Percentiles rank a stretch among this genome's conserved stretches.
Conservation (phyloP, 495 filamentous ascomycete genomes). For the Jackrogersella minutella region DNA sequence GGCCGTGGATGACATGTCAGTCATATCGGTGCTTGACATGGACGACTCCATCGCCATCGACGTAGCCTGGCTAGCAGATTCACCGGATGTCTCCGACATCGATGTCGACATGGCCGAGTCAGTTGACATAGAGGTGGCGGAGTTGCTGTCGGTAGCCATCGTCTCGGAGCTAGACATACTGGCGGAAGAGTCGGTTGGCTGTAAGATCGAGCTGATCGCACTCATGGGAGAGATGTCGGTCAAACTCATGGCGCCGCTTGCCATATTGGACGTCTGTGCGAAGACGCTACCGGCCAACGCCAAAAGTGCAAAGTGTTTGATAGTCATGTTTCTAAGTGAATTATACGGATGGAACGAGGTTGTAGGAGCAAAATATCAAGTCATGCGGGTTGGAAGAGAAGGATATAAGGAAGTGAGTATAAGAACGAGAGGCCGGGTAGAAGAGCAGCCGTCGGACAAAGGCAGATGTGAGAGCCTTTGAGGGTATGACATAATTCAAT, state of each 20-base stretch:
- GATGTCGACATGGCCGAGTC: background rate
- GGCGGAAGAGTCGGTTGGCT: background rate
- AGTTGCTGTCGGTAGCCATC: slow-evolving; percentile 2
- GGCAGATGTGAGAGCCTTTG: slow-evolving; percentile 18
- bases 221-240: slow-evolving; percentile 6
- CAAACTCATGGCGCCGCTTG: slow-evolving; percentile 10
- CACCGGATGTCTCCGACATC: background rate
- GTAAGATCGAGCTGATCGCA: background rate
- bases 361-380: background rate
- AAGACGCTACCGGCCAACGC: slow-evolving; percentile 27
- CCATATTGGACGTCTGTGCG: slow-evolving; percentile 31
- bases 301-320: slow-evolving; percentile 27
- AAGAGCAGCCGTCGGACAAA: slow-evolving; percentile 23
- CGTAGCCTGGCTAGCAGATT: slow-evolving; percentile 1
- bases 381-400: background rate
- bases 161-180: background rate
- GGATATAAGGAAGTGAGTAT: background rate
- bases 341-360: background rate
- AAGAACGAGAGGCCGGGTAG: background rate
- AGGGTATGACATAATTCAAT: slow-evolving; percentile 22
- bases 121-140: background rate
- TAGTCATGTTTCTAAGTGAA: slow-evolving; percentile 18
- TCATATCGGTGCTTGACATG: slow-evolving; percentile 3
- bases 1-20: slow-evolving; percentile 9
- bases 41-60: slow-evolving; percentile 19